Evolutionary conservation across 148 eudicot genomes (phyloP).

Genomic region (Amaranthus palmeri): DNA sequence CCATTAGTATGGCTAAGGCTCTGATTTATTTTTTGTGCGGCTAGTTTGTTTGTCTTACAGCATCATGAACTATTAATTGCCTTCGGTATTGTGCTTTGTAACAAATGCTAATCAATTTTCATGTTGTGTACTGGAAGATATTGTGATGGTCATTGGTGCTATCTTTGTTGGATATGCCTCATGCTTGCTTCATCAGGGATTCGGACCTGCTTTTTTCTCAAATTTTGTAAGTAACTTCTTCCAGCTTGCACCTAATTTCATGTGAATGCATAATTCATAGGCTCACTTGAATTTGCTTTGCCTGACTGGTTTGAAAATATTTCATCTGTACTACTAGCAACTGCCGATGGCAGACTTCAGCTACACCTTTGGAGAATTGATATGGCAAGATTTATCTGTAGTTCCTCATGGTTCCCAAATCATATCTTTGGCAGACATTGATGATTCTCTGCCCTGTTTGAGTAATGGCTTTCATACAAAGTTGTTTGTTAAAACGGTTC

Average conservation of each 20-base stretch:
- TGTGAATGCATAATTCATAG: background rate
- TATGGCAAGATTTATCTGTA: too few relatives aligned
- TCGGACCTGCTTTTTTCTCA: conserved; percentile 49
- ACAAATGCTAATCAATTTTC: conserved; percentile 8
- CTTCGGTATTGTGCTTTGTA: background rate
- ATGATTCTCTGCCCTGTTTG: too few relatives aligned
- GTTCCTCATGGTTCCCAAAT: too few relatives aligned
- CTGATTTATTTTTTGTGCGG: background rate
- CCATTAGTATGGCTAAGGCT: background rate
- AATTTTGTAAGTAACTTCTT: conserved; percentile 34
- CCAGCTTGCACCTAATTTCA: background rate
- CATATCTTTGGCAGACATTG: too few relatives aligned
- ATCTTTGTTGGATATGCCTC: conserved; percentile 61
- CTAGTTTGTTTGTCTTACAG: background rate
- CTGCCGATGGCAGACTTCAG: background rate
- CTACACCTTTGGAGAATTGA: too few relatives aligned
- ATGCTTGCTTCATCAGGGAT: conserved; percentile 81
- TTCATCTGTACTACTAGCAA: background rate
- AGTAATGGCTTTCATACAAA: too few relatives aligned
- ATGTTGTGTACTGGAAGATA: conserved; percentile 32
- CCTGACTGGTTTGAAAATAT: background rate
- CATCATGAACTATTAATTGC: background rate
- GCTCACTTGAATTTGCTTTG: background rate
- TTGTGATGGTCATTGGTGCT: conserved; percentile 68
- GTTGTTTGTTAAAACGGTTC: too few relatives aligned